These are phyloP conservation scores for Herpetomonas tarakana DNA, from an alignment of 208 protist species.

Conservation along the genomic window DNA sequence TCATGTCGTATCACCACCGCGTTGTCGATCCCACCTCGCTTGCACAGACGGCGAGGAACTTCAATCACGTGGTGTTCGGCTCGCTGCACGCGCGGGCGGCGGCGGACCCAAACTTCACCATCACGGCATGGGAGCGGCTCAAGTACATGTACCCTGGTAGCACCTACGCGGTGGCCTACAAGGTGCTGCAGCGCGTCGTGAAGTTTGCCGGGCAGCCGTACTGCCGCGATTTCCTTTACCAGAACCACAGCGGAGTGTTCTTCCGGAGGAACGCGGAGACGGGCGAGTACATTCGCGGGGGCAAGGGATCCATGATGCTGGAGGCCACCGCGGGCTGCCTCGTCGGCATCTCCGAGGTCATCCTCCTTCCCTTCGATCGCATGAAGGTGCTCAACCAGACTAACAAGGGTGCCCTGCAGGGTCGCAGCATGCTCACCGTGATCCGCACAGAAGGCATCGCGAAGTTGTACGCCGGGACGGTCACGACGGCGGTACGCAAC, in stretches of 20 bases:
- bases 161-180: constrained; percentile 68
- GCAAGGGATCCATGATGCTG: constrained; percentile 35
- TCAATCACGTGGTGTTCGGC: constrained; percentile 45
- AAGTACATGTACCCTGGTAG: constrained; percentile 74
- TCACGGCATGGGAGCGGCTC: constrained; percentile 32
- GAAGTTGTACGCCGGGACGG: constrained; percentile 52
- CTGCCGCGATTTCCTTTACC: constrained; percentile 56
- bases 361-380: constrained; percentile 74
- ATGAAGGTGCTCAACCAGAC: constrained; percentile 83
- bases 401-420: constrained; percentile 42
- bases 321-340: constrained; percentile 54
- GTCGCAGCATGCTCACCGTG: constrained; percentile 28
- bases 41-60: constrained; percentile 19
- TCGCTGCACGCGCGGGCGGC: constrained; percentile 22
- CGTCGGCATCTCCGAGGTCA: constrained; percentile 54
- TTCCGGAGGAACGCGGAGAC: constrained; percentile 15
- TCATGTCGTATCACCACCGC: constrained; percentile 65
- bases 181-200: constrained; percentile 70
- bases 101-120: constrained; percentile 5
- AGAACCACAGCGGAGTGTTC: constrained; percentile 33
- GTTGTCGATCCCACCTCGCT: constrained; percentile 37
- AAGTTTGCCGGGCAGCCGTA: constrained; percentile 84
- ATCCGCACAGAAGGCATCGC: constrained; percentile 30
- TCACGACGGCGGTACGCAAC: constrained; percentile 62
- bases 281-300: constrained; percentile 15